Conservation (phyloP, 805 yeast genomes). For the Lachancea kluyveri region DNA sequence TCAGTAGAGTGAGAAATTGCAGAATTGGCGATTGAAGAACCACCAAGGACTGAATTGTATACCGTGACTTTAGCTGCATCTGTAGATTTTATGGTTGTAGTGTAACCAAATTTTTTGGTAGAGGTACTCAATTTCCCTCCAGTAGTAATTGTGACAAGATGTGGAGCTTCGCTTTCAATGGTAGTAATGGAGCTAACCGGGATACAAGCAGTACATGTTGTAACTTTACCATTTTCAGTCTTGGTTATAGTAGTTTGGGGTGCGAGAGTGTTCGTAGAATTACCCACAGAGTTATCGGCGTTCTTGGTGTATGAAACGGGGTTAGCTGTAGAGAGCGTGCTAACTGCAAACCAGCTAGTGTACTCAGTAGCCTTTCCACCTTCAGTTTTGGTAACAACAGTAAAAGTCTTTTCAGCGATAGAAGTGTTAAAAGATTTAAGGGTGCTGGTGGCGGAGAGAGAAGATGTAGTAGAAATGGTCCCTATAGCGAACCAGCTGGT, state of each 20-base stretch:
- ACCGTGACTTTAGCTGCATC: no score
- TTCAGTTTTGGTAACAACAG: constrained; percentile 13
- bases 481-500: no score
- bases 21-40: no score
- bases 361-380: constrained; percentile 14
- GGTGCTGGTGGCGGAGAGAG: no score
- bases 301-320: background rate
- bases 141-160: background rate
- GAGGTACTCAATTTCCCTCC: constrained; percentile 2
- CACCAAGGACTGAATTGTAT: no score
- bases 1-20: no score
- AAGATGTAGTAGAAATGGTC: no score
- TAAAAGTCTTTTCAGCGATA: constrained; percentile 7
- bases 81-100: no score
- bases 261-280: no score
- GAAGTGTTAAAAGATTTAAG: constrained; percentile 2
- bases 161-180: constrained; percentile 3
- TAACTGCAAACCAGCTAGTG: constrained; percentile 15
- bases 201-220: constrained; percentile 23
- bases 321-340: constrained; percentile 6
- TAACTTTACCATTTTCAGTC: constrained; percentile 19
- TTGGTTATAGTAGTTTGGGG: constrained; percentile 19
- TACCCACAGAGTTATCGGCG: no score
- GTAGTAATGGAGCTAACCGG: constrained; percentile 16
- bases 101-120: no score